These are phyloP conservation scores for Cudoniella acicularis DNA, from an alignment of 495 filamentous ascomycete species.

Conservation along the genomic window DNA sequence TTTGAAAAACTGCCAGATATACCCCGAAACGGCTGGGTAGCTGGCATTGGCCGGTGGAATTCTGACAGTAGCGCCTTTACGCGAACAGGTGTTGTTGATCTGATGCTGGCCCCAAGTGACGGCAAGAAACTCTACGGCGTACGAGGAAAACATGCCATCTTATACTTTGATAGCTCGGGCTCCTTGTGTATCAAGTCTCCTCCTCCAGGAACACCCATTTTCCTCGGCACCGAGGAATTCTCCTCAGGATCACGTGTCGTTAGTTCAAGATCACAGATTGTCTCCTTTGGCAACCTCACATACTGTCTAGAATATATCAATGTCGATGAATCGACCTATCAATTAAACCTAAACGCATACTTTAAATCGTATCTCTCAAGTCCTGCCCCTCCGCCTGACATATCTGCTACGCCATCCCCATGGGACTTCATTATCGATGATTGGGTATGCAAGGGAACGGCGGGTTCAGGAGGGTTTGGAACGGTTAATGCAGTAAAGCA, in stretches of 20 bases:
- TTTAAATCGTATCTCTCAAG: background rate
- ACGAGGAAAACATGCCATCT: background rate
- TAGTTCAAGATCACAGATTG: background rate
- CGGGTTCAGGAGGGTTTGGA: background rate
- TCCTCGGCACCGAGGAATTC: background rate
- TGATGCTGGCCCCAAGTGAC: background rate
- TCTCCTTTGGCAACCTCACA: background rate
- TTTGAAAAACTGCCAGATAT: background rate
- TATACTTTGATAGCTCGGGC: background rate
- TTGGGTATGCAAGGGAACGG: background rate
- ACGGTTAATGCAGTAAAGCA: slow-evolving; percentile 1
- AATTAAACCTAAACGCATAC: background rate
- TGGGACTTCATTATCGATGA: background rate
- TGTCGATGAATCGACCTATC: background rate
- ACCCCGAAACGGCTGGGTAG: background rate
- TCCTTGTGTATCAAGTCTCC: background rate
- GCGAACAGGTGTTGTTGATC: background rate
- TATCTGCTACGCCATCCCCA: background rate
- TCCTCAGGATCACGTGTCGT: background rate
- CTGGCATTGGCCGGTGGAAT: background rate
- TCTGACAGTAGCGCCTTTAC: background rate
- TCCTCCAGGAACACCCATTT: background rate
- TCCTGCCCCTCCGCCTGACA: background rate
- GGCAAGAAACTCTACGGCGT: background rate
- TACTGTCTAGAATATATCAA: background rate